Evolutionary conservation across 352 stramenopile species (phyloP).

Genomic region (Pythium oligandrum): DNA sequence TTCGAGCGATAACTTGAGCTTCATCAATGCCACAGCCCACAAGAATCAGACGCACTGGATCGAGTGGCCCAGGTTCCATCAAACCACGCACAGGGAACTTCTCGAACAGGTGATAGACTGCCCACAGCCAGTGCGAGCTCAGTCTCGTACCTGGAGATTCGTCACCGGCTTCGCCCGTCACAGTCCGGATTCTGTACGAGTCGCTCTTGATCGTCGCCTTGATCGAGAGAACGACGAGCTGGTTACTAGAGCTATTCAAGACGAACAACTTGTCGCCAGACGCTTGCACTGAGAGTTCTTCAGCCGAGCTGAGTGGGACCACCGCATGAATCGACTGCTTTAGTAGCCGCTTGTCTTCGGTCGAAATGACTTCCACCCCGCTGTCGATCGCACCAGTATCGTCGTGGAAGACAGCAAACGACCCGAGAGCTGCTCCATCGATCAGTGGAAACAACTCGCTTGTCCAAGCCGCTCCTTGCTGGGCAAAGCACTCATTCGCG

Average conservation of each 20-base stretch:
- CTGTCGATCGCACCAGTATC: not conserved
- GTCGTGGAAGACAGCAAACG: not conserved
- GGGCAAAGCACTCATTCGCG: not conserved
- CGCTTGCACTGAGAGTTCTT: not conserved
- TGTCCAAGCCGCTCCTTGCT: not conserved
- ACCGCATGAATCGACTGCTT: not conserved
- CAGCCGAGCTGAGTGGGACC: not conserved
- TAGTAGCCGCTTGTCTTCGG: not conserved
- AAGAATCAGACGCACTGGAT: not conserved
- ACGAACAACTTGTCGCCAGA: not conserved
- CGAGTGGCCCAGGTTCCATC: not conserved
- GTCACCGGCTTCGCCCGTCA: conserved; percentile 13
- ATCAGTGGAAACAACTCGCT: not conserved
- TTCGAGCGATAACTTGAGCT: not conserved
- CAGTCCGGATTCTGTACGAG: conserved; percentile 38
- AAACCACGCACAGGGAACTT: conserved; percentile 27
- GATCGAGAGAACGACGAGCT: not conserved
- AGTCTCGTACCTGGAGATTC: conserved; percentile 14
- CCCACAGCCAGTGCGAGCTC: conserved; percentile 25
- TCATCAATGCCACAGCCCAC: not conserved
- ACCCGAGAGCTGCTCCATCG: not conserved
- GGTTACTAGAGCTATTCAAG: not conserved
- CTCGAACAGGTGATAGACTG: conserved; percentile 31
- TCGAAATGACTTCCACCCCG: not conserved
- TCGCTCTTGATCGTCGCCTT: conserved; percentile 32